These are phyloP conservation scores for Neospermospora avenae DNA, from an alignment of 2,329 filamentous ascomycete genomes.

Conservation along the genomic window DNA sequence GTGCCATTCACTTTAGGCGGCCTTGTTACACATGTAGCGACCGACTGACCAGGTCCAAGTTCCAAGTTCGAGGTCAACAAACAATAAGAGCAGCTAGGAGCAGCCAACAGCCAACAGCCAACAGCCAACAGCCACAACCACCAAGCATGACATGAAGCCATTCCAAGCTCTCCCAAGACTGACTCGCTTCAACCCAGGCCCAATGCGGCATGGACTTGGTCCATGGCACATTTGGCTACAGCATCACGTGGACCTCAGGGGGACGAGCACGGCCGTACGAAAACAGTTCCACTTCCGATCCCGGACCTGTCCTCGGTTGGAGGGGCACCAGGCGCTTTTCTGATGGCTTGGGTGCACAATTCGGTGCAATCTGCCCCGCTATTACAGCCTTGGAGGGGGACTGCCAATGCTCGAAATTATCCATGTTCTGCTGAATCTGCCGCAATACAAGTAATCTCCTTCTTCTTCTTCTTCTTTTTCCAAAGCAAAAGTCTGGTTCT, in stretches of 20 bases:
- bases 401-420: too few species aligned
- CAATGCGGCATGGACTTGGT: neutral
- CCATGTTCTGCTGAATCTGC: too few species aligned
- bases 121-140: neutral
- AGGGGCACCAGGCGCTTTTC: too few species aligned
- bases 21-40: neutral
- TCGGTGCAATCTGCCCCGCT: slow-evolving; percentile 1
- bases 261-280: too few species aligned
- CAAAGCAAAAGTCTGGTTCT: too few species aligned
- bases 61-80: neutral
- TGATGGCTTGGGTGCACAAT: neutral
- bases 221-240: neutral
- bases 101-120: neutral
- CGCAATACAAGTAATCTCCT: neutral
- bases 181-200: neutral
- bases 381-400: slow-evolving; percentile 1
- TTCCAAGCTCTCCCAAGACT: neutral
- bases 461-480: neutral
- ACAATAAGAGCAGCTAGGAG: neutral
- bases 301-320: too few species aligned
- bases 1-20: neutral
- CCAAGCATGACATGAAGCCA: neutral
- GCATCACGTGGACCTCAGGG: neutral
- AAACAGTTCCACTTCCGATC: too few species aligned
- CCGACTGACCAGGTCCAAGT: neutral